Conservation (phyloP, 148 eudicot species). For the Tetragonia tetragonoides region DNA sequence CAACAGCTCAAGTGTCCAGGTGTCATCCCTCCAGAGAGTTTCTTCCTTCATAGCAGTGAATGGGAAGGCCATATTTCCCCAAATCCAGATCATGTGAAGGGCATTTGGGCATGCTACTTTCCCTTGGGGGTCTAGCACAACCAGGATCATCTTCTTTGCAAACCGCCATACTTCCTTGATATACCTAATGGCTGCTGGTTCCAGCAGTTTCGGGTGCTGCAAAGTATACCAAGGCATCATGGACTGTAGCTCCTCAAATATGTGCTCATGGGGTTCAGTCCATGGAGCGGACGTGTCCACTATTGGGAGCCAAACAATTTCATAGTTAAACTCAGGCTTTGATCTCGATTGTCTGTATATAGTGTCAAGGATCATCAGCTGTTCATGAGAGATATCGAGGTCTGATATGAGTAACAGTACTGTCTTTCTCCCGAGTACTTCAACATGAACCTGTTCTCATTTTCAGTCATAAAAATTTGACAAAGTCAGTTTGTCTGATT, state of each 20-base stretch:
- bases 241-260: slow-evolving; percentile 46
- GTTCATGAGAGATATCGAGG: too few relatives aligned
- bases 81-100: slow-evolving; percentile 78
- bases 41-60: slow-evolving; percentile 60
- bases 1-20: slow-evolving; percentile 74
- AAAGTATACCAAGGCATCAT: slow-evolving; percentile 81
- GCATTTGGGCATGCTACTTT: slow-evolving; percentile 68
- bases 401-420: too few relatives aligned
- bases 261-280: slow-evolving; percentile 46
- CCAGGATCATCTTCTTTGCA: slow-evolving; percentile 59
- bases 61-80: slow-evolving; percentile 78
- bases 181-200: slow-evolving; percentile 67
- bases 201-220: slow-evolving; percentile 61
- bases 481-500: not conserved
- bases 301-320: slow-evolving; percentile 88
- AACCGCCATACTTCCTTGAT: slow-evolving; percentile 80
- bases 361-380: too few relatives aligned
- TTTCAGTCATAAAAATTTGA: not conserved
- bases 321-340: slow-evolving; percentile 48
- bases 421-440: too few relatives aligned
- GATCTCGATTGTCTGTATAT: slow-evolving; percentile 42
- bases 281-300: slow-evolving; percentile 45
- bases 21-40: slow-evolving; percentile 63
- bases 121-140: slow-evolving; percentile 77
- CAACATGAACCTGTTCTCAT: slow-evolving; percentile 56